phyloP scores from a whole-genome alignment of 768 basidiomycete genomes.

The Leucosporidium yakuticum region DNA sequence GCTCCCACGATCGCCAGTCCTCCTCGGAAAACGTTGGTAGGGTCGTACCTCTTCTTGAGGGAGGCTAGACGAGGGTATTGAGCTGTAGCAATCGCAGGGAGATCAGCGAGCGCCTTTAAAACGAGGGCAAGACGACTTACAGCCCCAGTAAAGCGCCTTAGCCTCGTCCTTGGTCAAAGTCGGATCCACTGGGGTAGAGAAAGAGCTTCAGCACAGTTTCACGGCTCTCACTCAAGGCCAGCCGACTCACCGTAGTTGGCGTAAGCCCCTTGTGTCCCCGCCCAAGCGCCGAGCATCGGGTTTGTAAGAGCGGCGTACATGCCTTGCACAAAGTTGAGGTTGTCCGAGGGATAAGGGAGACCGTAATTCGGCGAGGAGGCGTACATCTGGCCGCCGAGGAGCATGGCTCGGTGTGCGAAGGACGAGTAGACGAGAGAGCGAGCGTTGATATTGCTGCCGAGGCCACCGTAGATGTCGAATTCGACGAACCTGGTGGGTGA shows the following conservation, averaged over 20 bases:
- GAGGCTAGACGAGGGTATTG: too few relatives aligned
- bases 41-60: too few relatives aligned
- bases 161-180: conserved; percentile 15
- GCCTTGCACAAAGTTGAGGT: conserved; percentile 50
- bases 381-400: conserved; percentile 34
- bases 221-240: neutral
- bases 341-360: conserved; percentile 44
- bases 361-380: conserved; percentile 29
- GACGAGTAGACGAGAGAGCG: conserved; percentile 4
- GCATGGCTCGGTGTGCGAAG: conserved; percentile 31
- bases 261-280: conserved; percentile 1
- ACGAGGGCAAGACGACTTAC: conserved; percentile 15
- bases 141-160: conserved; percentile 29
- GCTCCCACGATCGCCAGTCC: too few relatives aligned
- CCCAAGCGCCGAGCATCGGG: neutral
- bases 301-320: conserved; percentile 27
- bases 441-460: conserved; percentile 23
- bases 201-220: neutral
- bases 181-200: conserved; percentile 19
- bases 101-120: conserved; percentile 15
- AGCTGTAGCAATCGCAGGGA: too few relatives aligned
- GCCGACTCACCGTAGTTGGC: conserved; percentile 21
- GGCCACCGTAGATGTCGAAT: conserved; percentile 32
- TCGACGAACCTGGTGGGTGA: too few relatives aligned
- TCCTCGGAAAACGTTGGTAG: too few relatives aligned